phyloP scores from a whole-genome alignment of 73 alveolate species.

The Halteria grandinella region DNA sequence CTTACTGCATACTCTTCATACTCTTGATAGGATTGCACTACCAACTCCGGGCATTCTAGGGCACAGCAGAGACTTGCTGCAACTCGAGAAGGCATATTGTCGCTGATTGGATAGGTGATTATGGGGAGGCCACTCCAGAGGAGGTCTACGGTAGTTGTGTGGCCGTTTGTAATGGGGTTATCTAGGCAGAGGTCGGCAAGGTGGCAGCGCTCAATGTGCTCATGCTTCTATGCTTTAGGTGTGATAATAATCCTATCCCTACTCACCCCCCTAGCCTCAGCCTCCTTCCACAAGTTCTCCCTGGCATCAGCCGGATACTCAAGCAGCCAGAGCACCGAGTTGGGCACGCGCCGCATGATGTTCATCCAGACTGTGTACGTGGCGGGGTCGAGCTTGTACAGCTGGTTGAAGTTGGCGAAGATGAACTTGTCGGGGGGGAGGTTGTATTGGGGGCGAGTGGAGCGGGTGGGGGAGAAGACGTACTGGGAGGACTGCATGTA shows the following conservation, averaged over 20 bases:
- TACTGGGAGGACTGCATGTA: constrained; percentile 37
- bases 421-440: constrained; percentile 65
- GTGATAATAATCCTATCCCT: constrained; percentile 55
- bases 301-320: constrained; percentile 65
- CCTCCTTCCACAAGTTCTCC: constrained; percentile 57
- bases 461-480: constrained; percentile 23
- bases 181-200: constrained; percentile 68
- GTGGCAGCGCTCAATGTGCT: constrained; percentile 62
- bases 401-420: constrained; percentile 70
- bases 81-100: constrained; percentile 58
- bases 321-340: constrained; percentile 61
- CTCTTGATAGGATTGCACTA: constrained; percentile 26
- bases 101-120: constrained; percentile 54
- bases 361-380: constrained; percentile 69
- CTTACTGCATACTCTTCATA: constrained; percentile 63
- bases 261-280: constrained; percentile 40
- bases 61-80: constrained; percentile 65
- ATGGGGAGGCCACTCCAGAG: constrained; percentile 71
- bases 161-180: constrained; percentile 72
- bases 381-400: constrained; percentile 63
- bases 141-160: constrained; percentile 63
- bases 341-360: constrained; percentile 57
- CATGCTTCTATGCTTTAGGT: constrained; percentile 41
- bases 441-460: constrained; percentile 29
- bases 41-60: constrained; percentile 51